Conservation (phyloP, 1,284 basidiomycete genomes). For the Ganoderma leucocontextum region DNA sequence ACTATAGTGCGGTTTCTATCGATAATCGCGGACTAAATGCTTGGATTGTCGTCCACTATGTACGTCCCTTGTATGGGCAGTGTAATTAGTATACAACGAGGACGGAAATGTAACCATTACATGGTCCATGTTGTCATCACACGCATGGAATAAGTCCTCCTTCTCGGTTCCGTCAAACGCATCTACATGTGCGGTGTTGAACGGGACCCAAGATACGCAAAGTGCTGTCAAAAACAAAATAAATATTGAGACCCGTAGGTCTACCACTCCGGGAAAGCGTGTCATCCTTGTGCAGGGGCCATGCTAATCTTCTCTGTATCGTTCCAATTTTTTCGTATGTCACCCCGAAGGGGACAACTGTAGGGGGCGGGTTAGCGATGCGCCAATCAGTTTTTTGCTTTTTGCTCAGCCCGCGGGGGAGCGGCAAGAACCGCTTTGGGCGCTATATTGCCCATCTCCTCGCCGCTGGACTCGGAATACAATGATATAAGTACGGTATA, state of each 20-base stretch:
- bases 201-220: too few species aligned
- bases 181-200: too few species aligned
- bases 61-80: background rate
- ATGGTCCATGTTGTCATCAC: too few species aligned
- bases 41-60: slow-evolving; percentile 6
- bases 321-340: slow-evolving; percentile 29
- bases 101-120: too few species aligned
- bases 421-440: background rate
- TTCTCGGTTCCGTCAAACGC: too few species aligned
- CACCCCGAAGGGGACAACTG: slow-evolving; percentile 24
- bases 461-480: too few species aligned
- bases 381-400: slow-evolving; percentile 7
- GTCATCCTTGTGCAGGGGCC: slow-evolving; percentile 29
- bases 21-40: slow-evolving; percentile 7
- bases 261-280: slow-evolving; percentile 28
- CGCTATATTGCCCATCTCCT: background rate
- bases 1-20: background rate
- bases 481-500: too few species aligned
- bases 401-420: slow-evolving; percentile 15
- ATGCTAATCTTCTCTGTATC: slow-evolving; percentile 29
- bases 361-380: too few species aligned
- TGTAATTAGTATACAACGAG: background rate
- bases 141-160: too few species aligned
- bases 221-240: slow-evolving; percentile 4
- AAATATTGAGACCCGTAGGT: slow-evolving; percentile 29